Percentiles rank a stretch among this genome's conserved stretches.
phyloP scores from a whole-genome alignment of 2,329 filamentous ascomycete genomes.

The Fusarium nelsonii region DNA sequence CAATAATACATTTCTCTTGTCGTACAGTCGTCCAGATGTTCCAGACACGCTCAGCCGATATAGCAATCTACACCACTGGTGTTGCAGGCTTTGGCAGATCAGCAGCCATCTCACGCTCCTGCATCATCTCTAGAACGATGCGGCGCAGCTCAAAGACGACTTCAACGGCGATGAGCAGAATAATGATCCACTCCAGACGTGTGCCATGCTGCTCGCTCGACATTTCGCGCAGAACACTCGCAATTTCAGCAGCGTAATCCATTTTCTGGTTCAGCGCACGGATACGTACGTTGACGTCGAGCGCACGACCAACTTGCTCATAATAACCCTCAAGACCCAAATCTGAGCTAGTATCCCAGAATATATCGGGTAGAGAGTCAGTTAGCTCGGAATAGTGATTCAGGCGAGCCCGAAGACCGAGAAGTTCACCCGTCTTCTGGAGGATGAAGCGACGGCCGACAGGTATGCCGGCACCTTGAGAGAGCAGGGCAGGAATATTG shows the following conservation, averaged over 20 bases:
- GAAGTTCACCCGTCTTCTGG: conserved; percentile 91
- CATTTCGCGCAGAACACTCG: conserved; percentile 86
- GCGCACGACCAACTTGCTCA: conserved; percentile 87
- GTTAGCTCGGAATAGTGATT: conserved; percentile 98
- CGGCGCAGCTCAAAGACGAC: conserved; percentile 87
- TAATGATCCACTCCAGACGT: conserved; percentile 94
- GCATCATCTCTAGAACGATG: conserved; percentile 72
- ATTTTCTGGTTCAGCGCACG: conserved; percentile 95
- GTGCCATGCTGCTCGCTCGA: conserved; percentile 91
- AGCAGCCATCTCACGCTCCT: conserved; percentile 51
- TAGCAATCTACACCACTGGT: not conserved
- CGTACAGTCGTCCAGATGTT: conserved; percentile 7
- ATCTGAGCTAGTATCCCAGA: conserved; percentile 94
- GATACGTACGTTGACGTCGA: conserved; percentile 93
- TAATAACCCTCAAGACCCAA: conserved; percentile 94
- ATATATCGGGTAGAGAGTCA: conserved; percentile 93
- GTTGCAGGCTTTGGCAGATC: conserved; percentile 22
- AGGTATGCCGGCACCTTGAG: conserved; percentile 65
- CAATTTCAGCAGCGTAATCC: conserved; percentile 97
- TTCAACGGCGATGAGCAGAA: conserved; percentile 91
- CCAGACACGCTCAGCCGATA: not conserved
- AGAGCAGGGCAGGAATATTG: conserved; percentile 82
- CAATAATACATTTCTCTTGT: conserved; percentile 6
- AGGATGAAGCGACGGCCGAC: conserved; percentile 80
- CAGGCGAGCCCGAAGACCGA: conserved; percentile 88